Base-by-base conservation (phyloP, 2,329 filamentous ascomycete genomes). In the Aureobasidium pullulans region DNA sequence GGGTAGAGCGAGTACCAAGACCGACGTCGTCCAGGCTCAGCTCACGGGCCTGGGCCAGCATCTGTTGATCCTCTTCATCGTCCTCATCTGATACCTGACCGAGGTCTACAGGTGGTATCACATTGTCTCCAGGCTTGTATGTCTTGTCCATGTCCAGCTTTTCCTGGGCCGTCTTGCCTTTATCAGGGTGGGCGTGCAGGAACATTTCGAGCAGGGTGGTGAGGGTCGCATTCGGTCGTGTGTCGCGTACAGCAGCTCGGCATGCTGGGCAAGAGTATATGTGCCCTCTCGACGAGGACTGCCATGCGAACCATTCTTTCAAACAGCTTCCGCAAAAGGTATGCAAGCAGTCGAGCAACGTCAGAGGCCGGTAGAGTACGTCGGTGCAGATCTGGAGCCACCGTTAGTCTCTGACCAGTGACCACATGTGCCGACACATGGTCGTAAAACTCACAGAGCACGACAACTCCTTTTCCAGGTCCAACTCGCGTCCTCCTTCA, bases 261-360 rank as follows among this genome's bases (percentile, higher is more conserved):
- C 94, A 99, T 75, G 90, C 88, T 42, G 94, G 94, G 76, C 94
- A 99, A 47, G 91, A 96, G 72, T 90, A 96, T 57, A 80, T 75
- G 3, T 67, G 78, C 62, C 67, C 80, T 6, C 81, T 81, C 44
- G 81, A 81, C 32, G 80, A 77, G 39, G 86, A 85, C 72, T 96
- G 90, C 73, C 85, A 94, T 63, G 80, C 78, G 71, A 97, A 99
- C 94, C 94, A 99, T 77, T 96, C 90, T 73, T 96, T 96, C 61
- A 97, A 74, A 71, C 94, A 99, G 40, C 89, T 88, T 64, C 92
- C 94, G 77, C 94, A 99, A 74, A 95, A 99, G 47, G 93, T 96
- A 61, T 72, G 70, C 31, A 73, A 65, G 62, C 72, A 72, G 64
- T 74, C 70, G 64, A 73, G 71, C 44, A 73, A 66, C 19, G 72